phyloP scores from a whole-genome alignment of 2,329 filamentous ascomycete genomes.

The Pyrenochaeta sp. region DNA sequence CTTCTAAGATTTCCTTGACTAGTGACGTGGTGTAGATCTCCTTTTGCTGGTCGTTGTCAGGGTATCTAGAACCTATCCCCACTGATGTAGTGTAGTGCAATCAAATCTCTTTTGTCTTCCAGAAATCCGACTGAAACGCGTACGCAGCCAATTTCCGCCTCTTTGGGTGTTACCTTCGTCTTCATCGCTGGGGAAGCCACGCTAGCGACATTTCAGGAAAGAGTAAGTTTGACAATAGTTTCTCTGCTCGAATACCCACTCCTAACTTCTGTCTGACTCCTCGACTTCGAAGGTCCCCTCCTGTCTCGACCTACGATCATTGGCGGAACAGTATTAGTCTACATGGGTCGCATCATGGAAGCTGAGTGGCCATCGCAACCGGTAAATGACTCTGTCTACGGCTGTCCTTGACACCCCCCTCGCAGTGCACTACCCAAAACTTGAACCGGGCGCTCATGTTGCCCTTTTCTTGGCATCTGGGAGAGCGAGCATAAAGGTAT shows the following conservation, averaged over 20 bases:
- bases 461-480: not conserved
- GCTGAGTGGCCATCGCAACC: too few species aligned
- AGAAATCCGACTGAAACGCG: not conserved
- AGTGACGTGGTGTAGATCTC: conserved; percentile 34
- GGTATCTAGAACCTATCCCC: not conserved
- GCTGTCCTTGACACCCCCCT: too few species aligned
- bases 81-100: conserved; percentile 19
- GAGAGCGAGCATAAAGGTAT: conserved; percentile 1
- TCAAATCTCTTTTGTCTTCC: conserved; percentile 8
- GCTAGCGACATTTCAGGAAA: not conserved
- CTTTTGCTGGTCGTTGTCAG: conserved; percentile 15
- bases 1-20: conserved; percentile 40
- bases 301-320: not conserved
- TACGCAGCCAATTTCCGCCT: not conserved
- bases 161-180: not conserved
- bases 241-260: not conserved
- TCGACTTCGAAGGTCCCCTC: not conserved
- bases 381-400: too few species aligned
- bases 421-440: too few species aligned
- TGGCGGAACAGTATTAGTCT: not conserved
- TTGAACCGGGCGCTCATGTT: not conserved
- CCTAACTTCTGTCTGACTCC: not conserved
- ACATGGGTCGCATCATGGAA: too few species aligned
- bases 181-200: not conserved
- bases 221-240: too few species aligned